Conservation (phyloP, 768 basidiomycete species). For the Suillus fuscotomentosus region DNA sequence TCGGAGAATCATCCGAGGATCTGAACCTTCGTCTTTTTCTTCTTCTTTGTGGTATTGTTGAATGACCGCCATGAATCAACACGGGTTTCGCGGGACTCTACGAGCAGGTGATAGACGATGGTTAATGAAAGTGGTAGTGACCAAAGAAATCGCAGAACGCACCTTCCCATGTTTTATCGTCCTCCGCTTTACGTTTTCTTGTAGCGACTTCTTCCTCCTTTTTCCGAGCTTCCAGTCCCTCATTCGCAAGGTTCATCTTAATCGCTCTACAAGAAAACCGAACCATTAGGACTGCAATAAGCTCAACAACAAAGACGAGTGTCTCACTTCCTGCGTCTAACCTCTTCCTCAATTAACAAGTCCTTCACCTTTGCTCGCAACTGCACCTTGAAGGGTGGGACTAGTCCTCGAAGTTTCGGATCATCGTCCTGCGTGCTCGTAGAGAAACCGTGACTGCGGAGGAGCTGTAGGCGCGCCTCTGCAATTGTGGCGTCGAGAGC, state of each 20-base stretch:
- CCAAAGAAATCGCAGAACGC: constrained; percentile 10
- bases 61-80: constrained; percentile 86
- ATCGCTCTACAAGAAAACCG: constrained; percentile 55
- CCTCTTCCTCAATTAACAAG: constrained; percentile 86
- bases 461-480: constrained; percentile 67
- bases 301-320: not conserved
- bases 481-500: constrained; percentile 79
- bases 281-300: constrained; percentile 6
- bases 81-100: constrained; percentile 58
- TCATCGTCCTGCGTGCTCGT: constrained; percentile 58
- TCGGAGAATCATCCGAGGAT: constrained; percentile 55
- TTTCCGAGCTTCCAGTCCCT: constrained; percentile 89
- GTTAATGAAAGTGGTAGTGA: not conserved
- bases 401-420: constrained; percentile 31
- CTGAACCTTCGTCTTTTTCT: constrained; percentile 71
- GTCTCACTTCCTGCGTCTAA: constrained; percentile 77
- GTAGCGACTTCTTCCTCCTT: constrained; percentile 81
- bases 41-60: constrained; percentile 66
- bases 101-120: not conserved
- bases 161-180: constrained; percentile 92
- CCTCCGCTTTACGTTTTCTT: constrained; percentile 85
- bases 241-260: constrained; percentile 90
- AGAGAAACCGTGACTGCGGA: constrained; percentile 65
- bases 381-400: constrained; percentile 65
- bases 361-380: constrained; percentile 77